phyloP scores from a whole-genome alignment of 345 rosid species.

The Clarkia xantiana region DNA sequence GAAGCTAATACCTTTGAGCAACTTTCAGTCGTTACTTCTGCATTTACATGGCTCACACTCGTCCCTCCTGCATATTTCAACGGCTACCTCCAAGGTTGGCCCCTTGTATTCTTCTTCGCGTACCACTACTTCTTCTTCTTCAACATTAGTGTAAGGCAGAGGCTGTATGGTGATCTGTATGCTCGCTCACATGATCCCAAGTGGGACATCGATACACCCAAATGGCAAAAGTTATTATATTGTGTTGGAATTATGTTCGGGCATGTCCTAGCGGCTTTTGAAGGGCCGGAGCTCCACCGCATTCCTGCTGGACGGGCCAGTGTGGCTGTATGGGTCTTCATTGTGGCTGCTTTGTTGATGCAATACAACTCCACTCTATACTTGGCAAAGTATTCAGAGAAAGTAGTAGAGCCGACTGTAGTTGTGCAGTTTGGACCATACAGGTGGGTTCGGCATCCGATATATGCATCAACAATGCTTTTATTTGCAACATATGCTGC shows the following conservation, averaged over 20 bases:
- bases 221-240: slow-evolving; percentile 42
- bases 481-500: slow-evolving; percentile 42
- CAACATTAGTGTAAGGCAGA: slow-evolving; percentile 60
- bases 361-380: slow-evolving; percentile 64
- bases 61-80: slow-evolving; percentile 74
- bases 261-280: slow-evolving; percentile 84
- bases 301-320: slow-evolving; percentile 60
- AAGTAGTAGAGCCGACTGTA: slow-evolving; percentile 63
- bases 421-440: slow-evolving; percentile 86
- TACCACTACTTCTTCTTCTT: slow-evolving; percentile 86
- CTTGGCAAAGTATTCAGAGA: slow-evolving; percentile 83
- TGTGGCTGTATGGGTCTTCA: slow-evolving; percentile 58
- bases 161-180: slow-evolving; percentile 66
- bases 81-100: slow-evolving; percentile 89
- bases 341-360: slow-evolving; percentile 42
- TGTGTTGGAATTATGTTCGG: slow-evolving; percentile 45
- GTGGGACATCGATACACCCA: slow-evolving; percentile 61
- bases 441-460: slow-evolving; percentile 75
- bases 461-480: slow-evolving; percentile 68
- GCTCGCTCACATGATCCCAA: slow-evolving; percentile 54
- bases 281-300: slow-evolving; percentile 76
- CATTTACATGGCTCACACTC: slow-evolving; percentile 73
- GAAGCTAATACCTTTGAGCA: slow-evolving; percentile 65
- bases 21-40: slow-evolving; percentile 53
- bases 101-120: slow-evolving; percentile 66